A percentile compares a stretch with the other conserved stretches of the same genome.
These are phyloP conservation scores for Stylonectria norvegica DNA, from an alignment of 2,329 filamentous ascomycete genomes.

Conservation along the genomic window DNA sequence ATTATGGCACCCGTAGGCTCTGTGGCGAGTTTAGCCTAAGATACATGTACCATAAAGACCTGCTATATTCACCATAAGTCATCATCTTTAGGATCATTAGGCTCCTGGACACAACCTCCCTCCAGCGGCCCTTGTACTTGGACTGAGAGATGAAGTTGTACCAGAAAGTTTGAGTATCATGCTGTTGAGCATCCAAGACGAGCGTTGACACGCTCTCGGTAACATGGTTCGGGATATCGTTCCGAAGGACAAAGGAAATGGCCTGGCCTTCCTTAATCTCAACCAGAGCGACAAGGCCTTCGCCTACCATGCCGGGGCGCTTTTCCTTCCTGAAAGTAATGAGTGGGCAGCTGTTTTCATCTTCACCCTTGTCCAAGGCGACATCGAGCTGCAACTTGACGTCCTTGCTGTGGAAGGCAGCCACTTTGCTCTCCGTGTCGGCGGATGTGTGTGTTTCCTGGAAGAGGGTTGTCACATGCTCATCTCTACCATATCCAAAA, in stretches of 20 bases:
- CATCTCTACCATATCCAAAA: conserved; percentile 65
- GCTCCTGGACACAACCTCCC: conserved; percentile 67
- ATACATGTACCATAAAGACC: background rate
- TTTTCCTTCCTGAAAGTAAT: conserved; percentile 55
- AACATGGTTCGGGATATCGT: conserved; percentile 56
- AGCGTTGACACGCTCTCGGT: conserved; percentile 56
- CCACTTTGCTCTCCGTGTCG: conserved; percentile 51
- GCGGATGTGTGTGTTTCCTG: conserved; percentile 40
- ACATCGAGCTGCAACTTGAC: conserved; percentile 65
- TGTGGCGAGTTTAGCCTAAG: conserved; percentile 13
- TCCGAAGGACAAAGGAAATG: conserved; percentile 65
- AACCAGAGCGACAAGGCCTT: conserved; percentile 60
- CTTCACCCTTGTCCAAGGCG: conserved; percentile 56
- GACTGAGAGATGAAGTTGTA: conserved; percentile 69
- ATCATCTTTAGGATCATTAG: conserved; percentile 73
- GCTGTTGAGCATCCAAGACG: conserved; percentile 60
- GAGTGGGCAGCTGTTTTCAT: conserved; percentile 42
- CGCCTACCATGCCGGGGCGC: conserved; percentile 52
- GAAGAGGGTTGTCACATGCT: conserved; percentile 57
- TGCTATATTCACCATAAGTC: conserved; percentile 50
- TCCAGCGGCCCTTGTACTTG: conserved; percentile 68
- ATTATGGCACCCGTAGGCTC: conserved; percentile 77
- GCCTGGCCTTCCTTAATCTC: conserved; percentile 63
- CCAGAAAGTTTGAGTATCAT: conserved; percentile 70
- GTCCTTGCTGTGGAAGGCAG: conserved; percentile 58